A percentile compares a stretch with the other conserved stretches of the same genome.
Evolutionary conservation across 257 asterid species (phyloP).

Genomic region (Schizonepeta tenuifolia): DNA sequence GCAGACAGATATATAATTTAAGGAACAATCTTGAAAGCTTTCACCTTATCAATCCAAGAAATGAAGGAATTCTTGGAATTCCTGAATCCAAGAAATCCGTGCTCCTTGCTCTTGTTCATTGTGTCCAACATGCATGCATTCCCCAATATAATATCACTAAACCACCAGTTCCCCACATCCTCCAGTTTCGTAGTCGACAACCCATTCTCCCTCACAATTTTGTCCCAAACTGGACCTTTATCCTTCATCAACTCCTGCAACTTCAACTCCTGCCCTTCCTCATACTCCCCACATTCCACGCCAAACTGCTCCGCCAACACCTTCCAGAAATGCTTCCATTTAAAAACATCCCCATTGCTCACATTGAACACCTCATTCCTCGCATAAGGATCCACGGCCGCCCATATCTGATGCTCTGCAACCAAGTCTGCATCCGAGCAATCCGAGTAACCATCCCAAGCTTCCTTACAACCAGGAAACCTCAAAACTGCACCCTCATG

Average conservation of each 20-base stretch:
- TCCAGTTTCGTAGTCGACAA: slow-evolving; percentile 59
- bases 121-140: slow-evolving; percentile 47
- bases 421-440: slow-evolving; percentile 89
- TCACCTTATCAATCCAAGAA: slow-evolving; percentile 86
- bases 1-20: slow-evolving; percentile 24
- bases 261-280: slow-evolving; percentile 55
- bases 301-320: slow-evolving; percentile 89
- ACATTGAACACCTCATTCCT: slow-evolving; percentile 90
- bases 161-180: slow-evolving; percentile 89
- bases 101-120: slow-evolving; percentile 99
- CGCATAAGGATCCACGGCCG: slow-evolving; percentile 89
- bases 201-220: slow-evolving; percentile 69
- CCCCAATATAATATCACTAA: slow-evolving; percentile 49
- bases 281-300: slow-evolving; percentile 57
- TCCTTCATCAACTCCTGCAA: slow-evolving; percentile 76
- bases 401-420: slow-evolving; percentile 96
- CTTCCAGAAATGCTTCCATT: slow-evolving; percentile 94
- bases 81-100: slow-evolving; percentile 87
- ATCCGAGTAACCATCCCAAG: slow-evolving; percentile 80
- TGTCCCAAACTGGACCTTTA: slow-evolving; percentile 84
- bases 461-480: slow-evolving; percentile 75
- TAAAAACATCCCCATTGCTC: slow-evolving; percentile 89
- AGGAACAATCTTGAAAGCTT: slow-evolving; percentile 83
- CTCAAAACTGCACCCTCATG: slow-evolving; percentile 67
- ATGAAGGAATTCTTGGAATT: slow-evolving; percentile 74